phyloP scores from a whole-genome alignment of 371 early-diverging fungal species.

The Mortierella sp. region DNA sequence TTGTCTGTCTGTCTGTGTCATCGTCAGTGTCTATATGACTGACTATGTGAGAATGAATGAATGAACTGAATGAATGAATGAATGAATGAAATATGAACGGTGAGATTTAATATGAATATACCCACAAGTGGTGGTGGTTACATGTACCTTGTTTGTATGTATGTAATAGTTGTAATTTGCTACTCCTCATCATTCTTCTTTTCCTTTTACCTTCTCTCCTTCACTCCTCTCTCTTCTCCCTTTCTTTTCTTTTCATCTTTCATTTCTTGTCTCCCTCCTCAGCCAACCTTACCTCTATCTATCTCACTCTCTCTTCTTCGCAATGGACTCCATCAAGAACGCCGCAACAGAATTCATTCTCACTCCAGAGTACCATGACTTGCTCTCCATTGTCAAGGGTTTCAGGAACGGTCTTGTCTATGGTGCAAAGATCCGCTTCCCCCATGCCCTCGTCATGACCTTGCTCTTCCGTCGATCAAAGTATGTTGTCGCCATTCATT shows the following conservation, averaged over 20 bases:
- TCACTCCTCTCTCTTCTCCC: conserved; percentile 5
- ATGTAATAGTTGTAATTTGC: neutral
- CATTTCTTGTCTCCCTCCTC: neutral
- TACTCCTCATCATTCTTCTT: neutral
- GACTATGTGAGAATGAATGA: no score
- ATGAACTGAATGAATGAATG: no score
- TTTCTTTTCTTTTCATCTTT: neutral
- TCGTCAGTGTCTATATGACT: no score
- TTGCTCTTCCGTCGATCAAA: conserved; percentile 91
- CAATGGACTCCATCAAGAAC: conserved; percentile 60
- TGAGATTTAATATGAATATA: no score
- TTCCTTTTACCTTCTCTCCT: neutral
- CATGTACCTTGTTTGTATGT: no score
- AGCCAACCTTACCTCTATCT: no score
- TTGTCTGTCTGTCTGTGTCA: no score
- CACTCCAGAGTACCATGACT: conserved; percentile 83
- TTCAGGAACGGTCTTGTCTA: conserved; percentile 97
- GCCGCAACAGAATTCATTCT: conserved; percentile 66
- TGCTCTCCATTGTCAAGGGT: conserved; percentile 92
- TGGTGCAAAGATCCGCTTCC: conserved; percentile 96
- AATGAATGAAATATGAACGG: neutral
- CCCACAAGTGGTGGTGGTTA: no score
- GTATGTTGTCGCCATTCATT: conserved; percentile 61
- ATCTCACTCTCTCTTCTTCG: neutral
- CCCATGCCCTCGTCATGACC: conserved; percentile 98